Percentiles rank a stretch among this genome's conserved stretches.
phyloP scores from a whole-genome alignment of 495 filamentous ascomycete genomes.

The Daldinia vernicosa region DNA sequence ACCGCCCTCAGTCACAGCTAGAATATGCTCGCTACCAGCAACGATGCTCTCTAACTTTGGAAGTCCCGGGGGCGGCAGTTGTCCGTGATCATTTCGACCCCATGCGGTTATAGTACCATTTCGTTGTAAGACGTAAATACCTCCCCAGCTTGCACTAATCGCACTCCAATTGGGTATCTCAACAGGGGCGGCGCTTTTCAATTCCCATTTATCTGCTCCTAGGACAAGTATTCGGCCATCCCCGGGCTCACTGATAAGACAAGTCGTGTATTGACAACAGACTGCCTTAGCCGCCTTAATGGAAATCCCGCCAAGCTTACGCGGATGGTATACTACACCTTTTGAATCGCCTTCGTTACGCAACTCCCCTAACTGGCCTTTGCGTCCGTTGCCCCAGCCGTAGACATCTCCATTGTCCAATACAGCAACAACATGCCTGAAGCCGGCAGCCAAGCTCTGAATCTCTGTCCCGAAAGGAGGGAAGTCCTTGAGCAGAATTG shows the following conservation, averaged over 20 bases:
- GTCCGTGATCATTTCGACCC: slow-evolving; percentile 86
- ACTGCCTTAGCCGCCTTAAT: slow-evolving; percentile 69
- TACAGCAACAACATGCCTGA: slow-evolving; percentile 78
- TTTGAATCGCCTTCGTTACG: slow-evolving; percentile 37
- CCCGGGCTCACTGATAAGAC: slow-evolving; percentile 63
- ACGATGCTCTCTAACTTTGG: slow-evolving; percentile 66
- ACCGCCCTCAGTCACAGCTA: slow-evolving; percentile 70
- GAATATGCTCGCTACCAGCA: slow-evolving; percentile 85
- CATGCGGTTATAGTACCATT: slow-evolving; percentile 67
- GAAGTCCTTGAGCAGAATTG: slow-evolving; percentile 63
- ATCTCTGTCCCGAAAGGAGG: slow-evolving; percentile 64
- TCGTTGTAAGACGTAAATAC: slow-evolving; percentile 71
- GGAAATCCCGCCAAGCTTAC: slow-evolving; percentile 61
- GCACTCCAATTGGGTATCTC: slow-evolving; percentile 62
- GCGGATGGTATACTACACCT: slow-evolving; percentile 63
- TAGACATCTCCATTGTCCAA: slow-evolving; percentile 78
- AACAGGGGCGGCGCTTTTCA: slow-evolving; percentile 57
- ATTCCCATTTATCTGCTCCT: slow-evolving; percentile 74
- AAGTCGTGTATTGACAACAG: slow-evolving; percentile 86
- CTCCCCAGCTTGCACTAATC: slow-evolving; percentile 82
- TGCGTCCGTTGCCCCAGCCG: slow-evolving; percentile 87
- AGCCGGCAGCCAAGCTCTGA: slow-evolving; percentile 70
- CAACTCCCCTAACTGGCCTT: slow-evolving; percentile 78
- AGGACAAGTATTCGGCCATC: slow-evolving; percentile 67
- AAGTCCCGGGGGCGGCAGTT: slow-evolving; percentile 70